Evolutionary conservation across 805 yeast genomes (phyloP), one percentile per base, ranked within the genome.

Genomic region (Metschnikowia colocasiae): DNA sequence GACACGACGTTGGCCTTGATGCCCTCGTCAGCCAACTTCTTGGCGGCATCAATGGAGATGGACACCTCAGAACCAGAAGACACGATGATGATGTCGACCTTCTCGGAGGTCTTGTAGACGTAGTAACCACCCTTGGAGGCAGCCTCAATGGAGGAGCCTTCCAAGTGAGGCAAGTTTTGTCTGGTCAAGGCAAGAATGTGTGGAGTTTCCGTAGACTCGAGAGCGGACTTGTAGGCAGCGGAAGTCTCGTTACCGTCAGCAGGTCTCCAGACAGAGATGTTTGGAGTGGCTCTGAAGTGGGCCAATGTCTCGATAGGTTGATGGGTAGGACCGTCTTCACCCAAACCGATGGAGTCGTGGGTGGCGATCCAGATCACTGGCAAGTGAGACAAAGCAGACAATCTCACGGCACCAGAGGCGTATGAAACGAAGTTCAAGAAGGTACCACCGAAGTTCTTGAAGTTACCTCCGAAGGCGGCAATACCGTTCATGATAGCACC

Each of bases 401-500:
- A 78, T 81, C 95, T 83, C 45, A 86, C 81, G 60, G 95, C 90
- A 76, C 94, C 94, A 34, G 91, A 81, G 58, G 90, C 94, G 62
- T 86, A 86, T 10, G 83, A 79, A 54, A 79, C 84, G 61, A 92
- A 92, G 83, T 94, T 92, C 71, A 92, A 79, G 90, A 92, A 92
- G 64, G 99, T 92, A 74, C 96, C 98, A 70, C 97, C 97, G 76
- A 83, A 91, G 60, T 90, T 84, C 71, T 83, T 86, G 79, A 77
- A 82, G 76, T 87, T 88, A 55, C 86, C 87, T 74, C 86, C 86
- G 64, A 74, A 92, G 47, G 97, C 97, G 50, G 94, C 79, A 60
- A 92, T 86, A 85, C 99, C 99, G 75, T 94, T 92, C 82, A 91
- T 80, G 69, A 91, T 86, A 56, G 97, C 97, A 75, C 96, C 97